Evolutionary conservation across 345 rosid genomes (phyloP).

Genomic region (Gossypium bickii): DNA sequence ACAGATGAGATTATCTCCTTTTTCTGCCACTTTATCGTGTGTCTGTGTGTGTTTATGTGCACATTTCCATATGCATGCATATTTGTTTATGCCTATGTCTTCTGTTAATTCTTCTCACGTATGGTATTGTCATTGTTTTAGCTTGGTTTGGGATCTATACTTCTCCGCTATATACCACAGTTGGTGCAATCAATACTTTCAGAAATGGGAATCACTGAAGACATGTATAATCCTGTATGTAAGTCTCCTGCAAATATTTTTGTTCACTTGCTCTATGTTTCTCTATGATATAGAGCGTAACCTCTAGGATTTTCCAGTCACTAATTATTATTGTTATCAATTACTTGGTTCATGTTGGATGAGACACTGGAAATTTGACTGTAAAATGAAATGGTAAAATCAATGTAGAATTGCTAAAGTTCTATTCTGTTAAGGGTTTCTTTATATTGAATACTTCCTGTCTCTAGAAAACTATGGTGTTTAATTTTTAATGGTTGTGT

Average conservation of each 20-base stretch:
- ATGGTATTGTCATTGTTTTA: slow-evolving; percentile 24
- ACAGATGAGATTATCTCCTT: neutral
- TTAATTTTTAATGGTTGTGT: neutral
- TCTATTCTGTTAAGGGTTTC: neutral
- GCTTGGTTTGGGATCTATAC: slow-evolving; percentile 89
- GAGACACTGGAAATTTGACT: neutral
- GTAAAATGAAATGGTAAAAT: neutral
- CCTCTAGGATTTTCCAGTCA: neutral
- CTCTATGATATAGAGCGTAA: neutral
- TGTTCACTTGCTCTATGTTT: neutral
- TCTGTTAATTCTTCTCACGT: slow-evolving; percentile 12
- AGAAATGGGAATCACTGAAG: slow-evolving; percentile 87
- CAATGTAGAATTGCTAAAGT: neutral
- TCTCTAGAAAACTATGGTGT: neutral
- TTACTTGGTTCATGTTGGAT: neutral
- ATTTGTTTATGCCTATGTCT: neutral
- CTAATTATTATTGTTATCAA: neutral
- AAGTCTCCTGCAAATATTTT: slow-evolving; percentile 33
- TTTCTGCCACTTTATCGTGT: neutral
- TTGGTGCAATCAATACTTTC: slow-evolving; percentile 50
- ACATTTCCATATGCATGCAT: neutral
- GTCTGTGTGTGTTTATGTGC: neutral
- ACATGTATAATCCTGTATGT: slow-evolving; percentile 98
- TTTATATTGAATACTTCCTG: neutral
- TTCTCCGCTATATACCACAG: slow-evolving; percentile 70